Evolutionary conservation across 257 asterid species (phyloP).

Genomic region (Nicotiana attenuata): DNA sequence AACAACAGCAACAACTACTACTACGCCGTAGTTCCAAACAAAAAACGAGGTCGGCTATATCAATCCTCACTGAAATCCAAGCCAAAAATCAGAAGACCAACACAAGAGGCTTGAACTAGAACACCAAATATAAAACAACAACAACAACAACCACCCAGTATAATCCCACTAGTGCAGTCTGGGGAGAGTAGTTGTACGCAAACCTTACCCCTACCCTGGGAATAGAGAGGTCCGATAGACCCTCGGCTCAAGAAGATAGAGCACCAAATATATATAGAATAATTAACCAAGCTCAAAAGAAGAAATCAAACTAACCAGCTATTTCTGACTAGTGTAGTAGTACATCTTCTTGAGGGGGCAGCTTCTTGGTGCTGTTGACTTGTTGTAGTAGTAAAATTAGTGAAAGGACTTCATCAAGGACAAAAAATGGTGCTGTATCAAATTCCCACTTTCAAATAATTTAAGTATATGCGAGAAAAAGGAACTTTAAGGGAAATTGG

Average conservation of each 20-base stretch:
- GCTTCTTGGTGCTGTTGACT: neutral
- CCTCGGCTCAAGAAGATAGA: no score
- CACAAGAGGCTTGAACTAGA: neutral
- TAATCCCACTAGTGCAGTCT: no score
- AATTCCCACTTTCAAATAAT: slow-evolving; percentile 8
- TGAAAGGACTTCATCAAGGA: slow-evolving; percentile 21
- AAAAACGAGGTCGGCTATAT: no score
- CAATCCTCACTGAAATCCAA: neutral
- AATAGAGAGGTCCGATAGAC: no score
- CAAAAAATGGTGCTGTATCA: slow-evolving; percentile 17
- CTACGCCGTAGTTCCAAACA: no score
- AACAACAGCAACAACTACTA: neutral
- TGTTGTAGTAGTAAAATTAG: neutral
- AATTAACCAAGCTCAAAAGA: no score
- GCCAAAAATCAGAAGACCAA: neutral
- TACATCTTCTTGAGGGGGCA: neutral
- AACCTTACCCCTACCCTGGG: no score
- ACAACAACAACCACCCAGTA: no score
- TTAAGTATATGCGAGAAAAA: neutral
- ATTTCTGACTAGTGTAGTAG: neutral
- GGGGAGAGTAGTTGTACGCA: no score
- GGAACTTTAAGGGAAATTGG: slow-evolving; percentile 1
- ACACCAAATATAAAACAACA: neutral
- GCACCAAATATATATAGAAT: neutral
- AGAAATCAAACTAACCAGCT: slow-evolving; percentile 12